Base-by-base conservation (phyloP, 2,329 filamentous ascomycete genomes). In the Golovinomyces cichoracearum region DNA sequence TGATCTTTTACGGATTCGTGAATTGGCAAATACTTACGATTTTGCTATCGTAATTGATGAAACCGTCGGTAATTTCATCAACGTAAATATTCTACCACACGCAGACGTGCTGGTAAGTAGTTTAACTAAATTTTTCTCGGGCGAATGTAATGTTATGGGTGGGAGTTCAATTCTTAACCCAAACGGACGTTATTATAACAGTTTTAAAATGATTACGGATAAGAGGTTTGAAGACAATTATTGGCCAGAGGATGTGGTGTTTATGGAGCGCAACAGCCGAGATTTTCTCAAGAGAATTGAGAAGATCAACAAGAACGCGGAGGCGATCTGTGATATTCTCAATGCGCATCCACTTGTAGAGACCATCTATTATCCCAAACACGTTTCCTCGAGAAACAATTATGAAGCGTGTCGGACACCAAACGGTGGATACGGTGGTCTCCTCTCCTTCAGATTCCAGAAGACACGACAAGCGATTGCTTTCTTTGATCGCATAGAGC, bases 121-220 rank as follows among this genome's bases (percentile, higher is more conserved):
- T 61, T 68, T 98, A 51, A 95, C 90, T 45, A 98, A 98, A 63
- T 80, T 95, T 48, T 98, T 98, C 65, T 93, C 84, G 49, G 90
- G 90, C 47, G 90, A 94, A 63, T 90, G 83, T 62, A 95, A 98
- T 62, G 90, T 98, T 55, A 95, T 95, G 88, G 90, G 86, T 50
- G 90, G 90, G 49, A 81, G 78, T 54, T 65, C 70, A 42, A 73
- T 78, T 48, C 60, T 78, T 42, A 78, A 78, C 57, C 73, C 73
- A 0, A 72, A 77, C 50, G 68, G 77, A n/a, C 74, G 66, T 42
- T 80, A 79, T 64, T 93, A 93, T 62, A 49, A 61, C 2, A 56
- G 64, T 0, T 63, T 98, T n/a, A 88, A 84, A 60, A 60, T 66
- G 4, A 68, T 70, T n/a, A 73, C 83, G 61, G 61, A 63, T 7